Conservation (phyloP, 1,139 yeast genomes). For the Candida anutae region DNA sequence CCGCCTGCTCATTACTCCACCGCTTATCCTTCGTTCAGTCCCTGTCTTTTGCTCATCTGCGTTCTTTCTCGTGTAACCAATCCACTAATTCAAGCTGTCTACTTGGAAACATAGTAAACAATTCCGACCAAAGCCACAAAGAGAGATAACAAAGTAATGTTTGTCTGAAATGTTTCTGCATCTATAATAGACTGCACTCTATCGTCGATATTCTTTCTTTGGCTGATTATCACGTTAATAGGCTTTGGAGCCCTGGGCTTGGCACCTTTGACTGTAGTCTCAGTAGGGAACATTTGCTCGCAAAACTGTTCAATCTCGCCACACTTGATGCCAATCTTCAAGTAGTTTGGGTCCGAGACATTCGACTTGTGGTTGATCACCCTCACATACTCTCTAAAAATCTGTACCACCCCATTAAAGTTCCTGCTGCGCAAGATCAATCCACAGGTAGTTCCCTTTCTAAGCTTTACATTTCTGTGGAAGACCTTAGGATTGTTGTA, state of each 20-base stretch:
- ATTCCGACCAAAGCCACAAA: constrained; percentile 1
- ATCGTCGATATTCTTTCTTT: constrained; percentile 24
- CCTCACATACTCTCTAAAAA: constrained; percentile 69
- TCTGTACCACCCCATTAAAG: constrained; percentile 63
- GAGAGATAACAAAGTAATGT: constrained; percentile 1
- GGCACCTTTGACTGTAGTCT: constrained; percentile 23
- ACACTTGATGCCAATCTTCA: constrained; percentile 74
- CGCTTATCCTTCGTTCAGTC: too few species aligned
- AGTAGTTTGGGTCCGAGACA: constrained; percentile 81
- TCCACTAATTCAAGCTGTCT: background rate
- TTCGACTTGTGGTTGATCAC: constrained; percentile 71
- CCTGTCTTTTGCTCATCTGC: too few species aligned
- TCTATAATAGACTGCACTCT: constrained; percentile 18
- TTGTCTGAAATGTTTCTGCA: constrained; percentile 18
- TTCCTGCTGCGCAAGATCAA: constrained; percentile 70
- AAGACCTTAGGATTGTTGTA: constrained; percentile 76
- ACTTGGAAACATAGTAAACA: constrained; percentile 1
- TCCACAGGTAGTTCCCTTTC: constrained; percentile 84
- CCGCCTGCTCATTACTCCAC: too few species aligned
- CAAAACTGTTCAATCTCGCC: constrained; percentile 84
- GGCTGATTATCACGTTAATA: constrained; percentile 18
- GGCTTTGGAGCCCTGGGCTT: constrained; percentile 14
- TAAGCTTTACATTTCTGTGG: constrained; percentile 69
- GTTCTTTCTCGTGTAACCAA: too few species aligned
- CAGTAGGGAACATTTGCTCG: constrained; percentile 60